Evolutionary conservation across 352 stramenopile species (phyloP).

Genomic region (Phytopythium helicoides): DNA sequence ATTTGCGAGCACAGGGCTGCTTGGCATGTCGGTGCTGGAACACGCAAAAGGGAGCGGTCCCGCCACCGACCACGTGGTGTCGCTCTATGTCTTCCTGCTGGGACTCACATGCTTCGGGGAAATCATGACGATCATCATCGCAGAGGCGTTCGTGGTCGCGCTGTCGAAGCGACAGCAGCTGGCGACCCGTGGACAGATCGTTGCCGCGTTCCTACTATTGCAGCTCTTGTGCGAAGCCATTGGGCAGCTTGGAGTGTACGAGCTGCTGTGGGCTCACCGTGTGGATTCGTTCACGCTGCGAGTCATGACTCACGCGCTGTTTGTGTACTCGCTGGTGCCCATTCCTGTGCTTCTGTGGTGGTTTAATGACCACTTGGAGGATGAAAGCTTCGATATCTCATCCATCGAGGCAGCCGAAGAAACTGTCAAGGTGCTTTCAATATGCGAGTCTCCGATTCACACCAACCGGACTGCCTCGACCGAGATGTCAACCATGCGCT

Average conservation of each 20-base stretch:
- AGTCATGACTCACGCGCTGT: conserved; percentile 27
- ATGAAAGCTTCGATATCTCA: conserved; percentile 21
- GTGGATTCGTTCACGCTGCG: conserved; percentile 20
- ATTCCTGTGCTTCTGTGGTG: conserved; percentile 27
- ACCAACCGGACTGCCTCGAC: conserved; percentile 4
- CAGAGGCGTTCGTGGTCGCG: conserved; percentile 41
- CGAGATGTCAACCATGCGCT: no score
- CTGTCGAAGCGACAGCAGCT: conserved; percentile 32
- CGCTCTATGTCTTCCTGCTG: conserved; percentile 31
- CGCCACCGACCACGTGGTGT: conserved; percentile 17
- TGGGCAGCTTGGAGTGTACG: conserved; percentile 27
- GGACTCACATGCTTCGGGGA: conserved; percentile 40
- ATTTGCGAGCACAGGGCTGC: conserved; percentile 26
- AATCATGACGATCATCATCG: conserved; percentile 37
- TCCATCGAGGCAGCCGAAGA: no score
- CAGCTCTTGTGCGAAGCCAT: conserved; percentile 35
- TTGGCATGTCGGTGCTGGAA: conserved; percentile 35
- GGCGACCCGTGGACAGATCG: conserved; percentile 21
- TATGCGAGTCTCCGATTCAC: conserved; percentile 18
- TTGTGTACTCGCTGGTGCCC: conserved; percentile 41
- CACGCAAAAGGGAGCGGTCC: conserved; percentile 17
- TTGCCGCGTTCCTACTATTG: conserved; percentile 30
- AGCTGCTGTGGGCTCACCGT: conserved; percentile 23
- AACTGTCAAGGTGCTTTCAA: no score
- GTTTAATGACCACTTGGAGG: conserved; percentile 40